A percentile compares a stretch with the other conserved stretches of the same genome.
phyloP scores from a whole-genome alignment of 257 asterid genomes.

The Solanum sitiens region DNA sequence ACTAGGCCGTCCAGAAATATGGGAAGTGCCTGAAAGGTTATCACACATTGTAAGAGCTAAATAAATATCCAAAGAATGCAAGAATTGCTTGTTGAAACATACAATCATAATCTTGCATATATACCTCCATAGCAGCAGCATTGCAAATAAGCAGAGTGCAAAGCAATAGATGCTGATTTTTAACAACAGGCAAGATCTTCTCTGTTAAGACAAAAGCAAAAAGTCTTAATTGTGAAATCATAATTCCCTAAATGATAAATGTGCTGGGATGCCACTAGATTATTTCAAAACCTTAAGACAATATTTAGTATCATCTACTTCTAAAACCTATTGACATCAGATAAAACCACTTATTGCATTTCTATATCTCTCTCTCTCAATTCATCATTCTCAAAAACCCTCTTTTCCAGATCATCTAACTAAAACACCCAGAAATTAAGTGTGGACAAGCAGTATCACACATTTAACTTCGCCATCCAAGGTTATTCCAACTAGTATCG shows the following conservation, averaged over 20 bases:
- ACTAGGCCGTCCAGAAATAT: constrained; percentile 68
- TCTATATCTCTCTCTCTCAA: not conserved
- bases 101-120: not conserved
- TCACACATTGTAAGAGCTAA: not conserved
- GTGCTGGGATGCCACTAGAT: not conserved
- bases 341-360: not conserved
- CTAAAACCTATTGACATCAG: not conserved
- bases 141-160: constrained; percentile 79
- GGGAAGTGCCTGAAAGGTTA: constrained; percentile 71
- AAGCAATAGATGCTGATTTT: constrained; percentile 70
- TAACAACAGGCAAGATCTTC: constrained; percentile 72
- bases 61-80: not conserved
- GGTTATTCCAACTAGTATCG: not conserved
- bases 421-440: not conserved
- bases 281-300: not conserved
- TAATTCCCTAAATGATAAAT: not conserved
- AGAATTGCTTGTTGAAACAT: not conserved
- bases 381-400: not conserved
- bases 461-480: not conserved
- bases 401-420: not conserved
- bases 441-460: not conserved
- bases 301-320: not conserved
- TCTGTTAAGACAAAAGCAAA: constrained; percentile 26
- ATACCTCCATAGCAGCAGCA: constrained; percentile 95
- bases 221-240: not conserved